Evolutionary conservation across 2,329 filamentous ascomycete genomes (phyloP).

Genomic region (Macrophomina pseudophaseolina): DNA sequence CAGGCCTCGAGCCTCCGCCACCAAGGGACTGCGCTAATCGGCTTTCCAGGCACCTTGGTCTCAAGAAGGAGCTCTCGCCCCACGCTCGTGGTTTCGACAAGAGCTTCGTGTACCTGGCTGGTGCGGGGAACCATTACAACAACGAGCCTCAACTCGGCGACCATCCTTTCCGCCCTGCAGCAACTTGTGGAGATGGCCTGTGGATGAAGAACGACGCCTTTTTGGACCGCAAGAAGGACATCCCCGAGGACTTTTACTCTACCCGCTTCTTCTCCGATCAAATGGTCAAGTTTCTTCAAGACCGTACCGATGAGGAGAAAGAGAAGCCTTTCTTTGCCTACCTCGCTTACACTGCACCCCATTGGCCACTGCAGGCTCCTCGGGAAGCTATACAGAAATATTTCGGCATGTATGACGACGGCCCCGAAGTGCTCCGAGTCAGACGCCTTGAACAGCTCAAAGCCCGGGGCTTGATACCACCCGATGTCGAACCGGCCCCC

Average conservation of each 20-base stretch:
- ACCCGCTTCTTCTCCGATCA: slow-evolving; percentile 14
- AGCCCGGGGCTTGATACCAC: slow-evolving; percentile 14
- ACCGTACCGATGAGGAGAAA: slow-evolving; percentile 7
- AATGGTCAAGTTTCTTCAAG: slow-evolving; percentile 10
- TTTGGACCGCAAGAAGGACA: slow-evolving; percentile 17
- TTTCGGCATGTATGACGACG: slow-evolving; percentile 19
- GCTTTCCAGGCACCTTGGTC: slow-evolving; percentile 10
- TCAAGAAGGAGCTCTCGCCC: slow-evolving; percentile 24
- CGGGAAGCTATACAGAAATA: slow-evolving; percentile 14
- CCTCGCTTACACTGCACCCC: slow-evolving; percentile 18
- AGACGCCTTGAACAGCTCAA: slow-evolving; percentile 9
- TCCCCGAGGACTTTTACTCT: slow-evolving; percentile 21
- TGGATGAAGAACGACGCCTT: slow-evolving; percentile 24
- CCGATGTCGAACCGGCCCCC: slow-evolving; percentile 17
- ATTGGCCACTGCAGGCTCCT: slow-evolving; percentile 25
- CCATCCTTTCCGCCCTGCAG: slow-evolving; percentile 2
- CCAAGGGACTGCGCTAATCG: not conserved
- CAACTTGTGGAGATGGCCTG: not conserved
- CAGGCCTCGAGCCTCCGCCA: fast-evolving
- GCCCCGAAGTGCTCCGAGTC: slow-evolving; percentile 7
- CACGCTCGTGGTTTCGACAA: slow-evolving; percentile 21
- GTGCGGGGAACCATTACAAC: slow-evolving; percentile 25
- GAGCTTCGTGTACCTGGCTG: slow-evolving; percentile 20
- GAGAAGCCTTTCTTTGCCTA: slow-evolving; percentile 27
- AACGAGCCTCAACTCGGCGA: slow-evolving; percentile 26